Evolutionary conservation across 1,284 basidiomycete species (phyloP).

Genomic region (Phellopilus nigrolimitatus): DNA sequence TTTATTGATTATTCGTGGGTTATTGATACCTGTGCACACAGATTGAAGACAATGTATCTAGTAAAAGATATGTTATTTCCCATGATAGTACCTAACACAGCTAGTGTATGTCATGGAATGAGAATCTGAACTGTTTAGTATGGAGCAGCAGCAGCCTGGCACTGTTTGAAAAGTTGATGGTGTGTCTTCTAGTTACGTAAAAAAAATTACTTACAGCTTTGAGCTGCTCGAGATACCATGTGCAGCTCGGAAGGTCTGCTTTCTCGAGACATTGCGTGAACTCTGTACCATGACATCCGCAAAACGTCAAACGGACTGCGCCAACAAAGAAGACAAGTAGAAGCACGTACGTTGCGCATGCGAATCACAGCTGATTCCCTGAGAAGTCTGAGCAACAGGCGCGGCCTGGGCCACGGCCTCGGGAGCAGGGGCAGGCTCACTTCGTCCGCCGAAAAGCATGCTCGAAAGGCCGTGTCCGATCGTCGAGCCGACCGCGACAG

Average conservation of each 20-base stretch:
- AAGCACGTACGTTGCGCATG: slow-evolving; percentile 63
- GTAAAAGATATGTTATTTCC: too few species aligned
- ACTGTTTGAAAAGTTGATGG: too few species aligned
- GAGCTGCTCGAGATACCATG: slow-evolving; percentile 80
- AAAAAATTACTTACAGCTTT: slow-evolving; percentile 58
- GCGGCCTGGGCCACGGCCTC: slow-evolving; percentile 39
- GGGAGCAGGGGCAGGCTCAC: slow-evolving; percentile 36
- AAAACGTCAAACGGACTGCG: not conserved
- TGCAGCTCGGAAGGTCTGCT: slow-evolving; percentile 68
- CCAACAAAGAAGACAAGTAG: slow-evolving; percentile 4
- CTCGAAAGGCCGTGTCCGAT: slow-evolving; percentile 79
- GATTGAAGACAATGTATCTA: too few species aligned
- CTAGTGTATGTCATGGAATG: not conserved
- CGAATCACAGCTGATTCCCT: slow-evolving; percentile 52
- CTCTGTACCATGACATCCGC: slow-evolving; percentile 35
- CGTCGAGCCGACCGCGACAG: slow-evolving; percentile 79
- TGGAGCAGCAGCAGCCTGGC: slow-evolving; percentile 69
- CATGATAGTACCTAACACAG: not conserved
- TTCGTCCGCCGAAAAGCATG: slow-evolving; percentile 73
- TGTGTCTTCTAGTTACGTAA: too few species aligned
- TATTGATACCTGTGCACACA: too few species aligned
- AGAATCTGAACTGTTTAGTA: slow-evolving; percentile 37
- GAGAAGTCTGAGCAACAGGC: slow-evolving; percentile 38
- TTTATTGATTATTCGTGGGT: too few species aligned
- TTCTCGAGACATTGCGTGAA: slow-evolving; percentile 77